These are phyloP conservation scores for Calonectria hongkongensis DNA, from an alignment of 2,329 filamentous ascomycete species.

Conservation along the genomic window DNA sequence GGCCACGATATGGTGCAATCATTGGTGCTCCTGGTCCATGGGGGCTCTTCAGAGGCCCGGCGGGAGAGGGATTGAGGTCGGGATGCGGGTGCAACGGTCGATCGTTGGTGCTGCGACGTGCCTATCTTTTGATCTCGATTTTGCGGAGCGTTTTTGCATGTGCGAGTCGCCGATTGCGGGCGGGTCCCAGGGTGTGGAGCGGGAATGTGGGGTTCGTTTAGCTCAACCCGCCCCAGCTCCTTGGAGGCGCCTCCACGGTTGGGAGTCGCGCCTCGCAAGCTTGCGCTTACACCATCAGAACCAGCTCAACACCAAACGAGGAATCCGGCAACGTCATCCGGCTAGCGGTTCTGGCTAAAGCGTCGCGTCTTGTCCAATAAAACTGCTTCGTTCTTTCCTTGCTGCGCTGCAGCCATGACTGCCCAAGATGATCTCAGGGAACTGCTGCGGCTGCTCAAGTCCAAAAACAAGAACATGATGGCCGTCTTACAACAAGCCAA, in stretches of 20 bases:
- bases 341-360: neutral
- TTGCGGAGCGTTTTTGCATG: conserved; percentile 38
- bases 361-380: neutral
- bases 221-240: conserved; percentile 1
- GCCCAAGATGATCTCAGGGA: conserved; percentile 77
- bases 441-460: conserved; percentile 75
- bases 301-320: neutral
- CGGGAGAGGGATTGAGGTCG: conserved; percentile 3
- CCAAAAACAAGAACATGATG: conserved; percentile 75
- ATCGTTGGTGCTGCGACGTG: neutral
- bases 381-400: neutral
- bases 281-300: conserved; percentile 47
- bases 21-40: conserved; percentile 53
- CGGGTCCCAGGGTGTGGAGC: conserved; percentile 41
- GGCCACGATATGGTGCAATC: conserved; percentile 56
- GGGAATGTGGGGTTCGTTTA: conserved; percentile 40
- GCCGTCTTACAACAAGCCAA: conserved; percentile 76
- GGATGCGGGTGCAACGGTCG: conserved; percentile 6
- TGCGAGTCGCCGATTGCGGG: conserved; percentile 47
- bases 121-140: neutral
- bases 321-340: neutral
- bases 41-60: neutral
- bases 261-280: conserved; percentile 34
- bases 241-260: conserved; percentile 39
- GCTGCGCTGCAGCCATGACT: conserved; percentile 64